Conservation (phyloP, 1,284 basidiomycete genomes). For the Golubevia pallescens region DNA sequence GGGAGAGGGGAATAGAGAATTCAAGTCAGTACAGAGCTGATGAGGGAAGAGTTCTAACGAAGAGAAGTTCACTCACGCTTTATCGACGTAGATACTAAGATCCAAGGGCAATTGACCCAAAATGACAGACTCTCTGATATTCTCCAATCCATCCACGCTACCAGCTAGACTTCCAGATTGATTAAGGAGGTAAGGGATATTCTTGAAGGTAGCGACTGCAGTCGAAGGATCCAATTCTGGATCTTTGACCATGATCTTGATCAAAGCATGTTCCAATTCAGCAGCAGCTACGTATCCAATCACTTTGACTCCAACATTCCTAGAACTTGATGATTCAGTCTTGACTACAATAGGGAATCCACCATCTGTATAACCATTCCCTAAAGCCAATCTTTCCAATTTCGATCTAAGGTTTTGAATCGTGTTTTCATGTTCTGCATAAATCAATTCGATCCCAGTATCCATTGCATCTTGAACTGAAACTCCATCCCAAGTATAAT, state of each 20-base stretch:
- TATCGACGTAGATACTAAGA: slow-evolving; percentile 86
- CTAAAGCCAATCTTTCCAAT: slow-evolving; percentile 47
- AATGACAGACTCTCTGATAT: slow-evolving; percentile 63
- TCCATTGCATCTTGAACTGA: slow-evolving; percentile 47
- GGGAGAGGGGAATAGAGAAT: slow-evolving; percentile 6
- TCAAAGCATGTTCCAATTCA: slow-evolving; percentile 83
- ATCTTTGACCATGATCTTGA: slow-evolving; percentile 8
- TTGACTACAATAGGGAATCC: slow-evolving; percentile 82
- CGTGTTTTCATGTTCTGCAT: slow-evolving; percentile 72
- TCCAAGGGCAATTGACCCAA: slow-evolving; percentile 76
- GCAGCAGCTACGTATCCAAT: slow-evolving; percentile 91
- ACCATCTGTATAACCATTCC: slow-evolving; percentile 68
- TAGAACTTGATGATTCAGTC: slow-evolving; percentile 65
- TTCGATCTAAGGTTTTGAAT: slow-evolving; percentile 71
- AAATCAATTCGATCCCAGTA: slow-evolving; percentile 39
- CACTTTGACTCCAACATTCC: slow-evolving; percentile 71
- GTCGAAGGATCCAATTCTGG: slow-evolving; percentile 12
- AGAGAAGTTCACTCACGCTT: slow-evolving; percentile 68
- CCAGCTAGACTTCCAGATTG: neutral
- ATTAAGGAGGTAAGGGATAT: slow-evolving; percentile 25
- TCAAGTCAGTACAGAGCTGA: neutral
- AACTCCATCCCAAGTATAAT: slow-evolving; percentile 75
- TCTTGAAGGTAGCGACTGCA: slow-evolving; percentile 27
- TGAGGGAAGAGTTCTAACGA: neutral
- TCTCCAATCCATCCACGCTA: neutral